Evolutionary conservation across 169 alveolate species (phyloP).

Genomic region (Theileria annulata): DNA sequence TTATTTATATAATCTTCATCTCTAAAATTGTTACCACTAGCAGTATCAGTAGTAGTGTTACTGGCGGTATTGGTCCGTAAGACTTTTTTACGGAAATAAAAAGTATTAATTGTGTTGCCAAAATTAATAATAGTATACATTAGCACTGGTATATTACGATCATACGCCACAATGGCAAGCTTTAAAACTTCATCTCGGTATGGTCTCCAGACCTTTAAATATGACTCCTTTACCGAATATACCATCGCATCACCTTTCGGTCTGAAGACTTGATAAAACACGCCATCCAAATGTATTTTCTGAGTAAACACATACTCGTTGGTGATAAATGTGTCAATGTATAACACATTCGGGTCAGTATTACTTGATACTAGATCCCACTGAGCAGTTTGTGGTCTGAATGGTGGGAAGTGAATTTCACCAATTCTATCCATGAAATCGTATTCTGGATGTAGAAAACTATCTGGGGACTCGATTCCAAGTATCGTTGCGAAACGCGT

Average conservation of each 20-base stretch:
- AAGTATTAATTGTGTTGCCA: background rate
- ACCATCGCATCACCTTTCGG: background rate
- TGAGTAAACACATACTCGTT: background rate
- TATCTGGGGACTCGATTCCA: background rate
- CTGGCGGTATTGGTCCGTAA: background rate
- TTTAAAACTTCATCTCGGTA: background rate
- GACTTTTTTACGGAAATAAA: background rate
- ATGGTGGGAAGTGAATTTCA: slow-evolving; percentile 1
- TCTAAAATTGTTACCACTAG: background rate
- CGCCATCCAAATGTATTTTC: background rate
- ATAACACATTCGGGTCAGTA: background rate
- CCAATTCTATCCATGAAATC: background rate
- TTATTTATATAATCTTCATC: background rate
- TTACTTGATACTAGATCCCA: background rate
- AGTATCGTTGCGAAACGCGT: background rate
- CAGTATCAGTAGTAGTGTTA: background rate
- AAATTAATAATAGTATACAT: background rate
- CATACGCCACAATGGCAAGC: background rate
- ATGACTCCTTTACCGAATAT: background rate
- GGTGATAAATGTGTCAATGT: background rate
- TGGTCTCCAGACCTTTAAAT: background rate
- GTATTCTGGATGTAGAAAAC: background rate
- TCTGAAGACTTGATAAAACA: background rate
- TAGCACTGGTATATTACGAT: background rate
- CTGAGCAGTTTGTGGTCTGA: background rate